Evolutionary conservation across 2,329 filamentous ascomycete species (phyloP), one percentile per base, ranked within the genome.

Genomic region (Fusarium acutatum): DNA sequence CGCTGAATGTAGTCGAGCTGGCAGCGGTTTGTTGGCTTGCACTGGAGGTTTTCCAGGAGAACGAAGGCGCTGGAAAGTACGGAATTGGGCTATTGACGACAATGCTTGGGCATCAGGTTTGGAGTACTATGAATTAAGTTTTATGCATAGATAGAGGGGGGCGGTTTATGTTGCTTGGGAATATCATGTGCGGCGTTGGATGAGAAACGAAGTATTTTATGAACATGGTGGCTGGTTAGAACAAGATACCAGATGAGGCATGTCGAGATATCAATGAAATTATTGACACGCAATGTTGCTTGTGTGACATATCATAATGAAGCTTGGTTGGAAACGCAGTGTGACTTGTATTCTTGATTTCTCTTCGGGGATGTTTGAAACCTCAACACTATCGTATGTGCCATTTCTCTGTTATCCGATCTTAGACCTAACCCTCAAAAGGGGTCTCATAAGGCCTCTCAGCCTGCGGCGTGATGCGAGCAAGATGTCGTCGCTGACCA

Each of bases 381-480:
- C 0, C 24, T 47, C 2, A 24, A 35, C 5, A 40, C 15, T 24
- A 10, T 50, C 47, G 10, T 32, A 20, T 22, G 3, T 24, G 17
- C 20, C 26, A 18, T 34, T 34, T 18, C 13, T 43, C 38, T 32
- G 11, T 13, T 32, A 8, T 54, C 22, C 13, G 12, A 40, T 35
- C 18, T 34, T 15, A 4, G 24, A 18, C 7, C 53, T 67, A 72
- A 17, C 74, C 74, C 54, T 78, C 74, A 41, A 76, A 78, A 2
- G 90, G 89, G 3, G 91, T 96, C 86, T 96, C 92, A 74, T 85
- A 93, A 0, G 94, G 94, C 68, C 85, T 82, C 85, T 97, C 94
- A 3, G 93, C 94, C 83, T 96, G 93, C 1, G 94, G 94, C 9
- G 94, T 96, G 78, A 97, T 92, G 47, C 94, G 88, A 10, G 94